Evolutionary conservation across 1,139 yeast species (phyloP), one percentile per base, ranked within the genome.

Genomic region (Hyphopichia wangnamkhiaoensis): DNA sequence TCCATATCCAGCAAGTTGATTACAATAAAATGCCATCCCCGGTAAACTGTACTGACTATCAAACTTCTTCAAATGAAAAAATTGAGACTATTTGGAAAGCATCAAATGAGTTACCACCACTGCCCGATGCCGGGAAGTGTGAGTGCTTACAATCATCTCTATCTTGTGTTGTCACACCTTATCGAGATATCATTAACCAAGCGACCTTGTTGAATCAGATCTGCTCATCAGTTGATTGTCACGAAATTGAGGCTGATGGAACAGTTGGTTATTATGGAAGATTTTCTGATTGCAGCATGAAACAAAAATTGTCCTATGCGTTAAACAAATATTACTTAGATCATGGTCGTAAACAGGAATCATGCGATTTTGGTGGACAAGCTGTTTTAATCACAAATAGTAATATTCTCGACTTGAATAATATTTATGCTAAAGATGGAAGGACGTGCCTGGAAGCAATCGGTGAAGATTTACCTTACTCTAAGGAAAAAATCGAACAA

Each of bases 101-200:
- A 1, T 63, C 76, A 8, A 50, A 53, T 9, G 47, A 45, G 1
- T 53, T 81, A 26, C 89, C 90, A 1, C 73, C 67, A 3, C 64
- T 76, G 0, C 90, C 90, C 7, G 72, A 79, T 47, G 47, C 58
- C 4, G 68, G 64, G 2, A 72, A 73, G 45, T 84, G 90, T 59
- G 72, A 70, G 33, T 82, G 89, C 53, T 59, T 80, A 43, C 75
- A 75, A 52, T 56, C 71, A 6, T 58, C 74, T 1, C 58, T 80
- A 32, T 64, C 76, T 2, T 83, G 89, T 54, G 65, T 73, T 28
- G 62, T 75, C 13, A 53, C 65, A 16, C 68, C 77, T 0, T 58
- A 56, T 34, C 58, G 55, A 5, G 54, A 54, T 12, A 52, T 61
- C 13, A 46, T 57, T 28, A 17, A 33, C 14, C 68, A 69, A 32